Evolutionary conservation across 306 rosid species (phyloP).

Genomic region (Sphenostylis stenocarpa): DNA sequence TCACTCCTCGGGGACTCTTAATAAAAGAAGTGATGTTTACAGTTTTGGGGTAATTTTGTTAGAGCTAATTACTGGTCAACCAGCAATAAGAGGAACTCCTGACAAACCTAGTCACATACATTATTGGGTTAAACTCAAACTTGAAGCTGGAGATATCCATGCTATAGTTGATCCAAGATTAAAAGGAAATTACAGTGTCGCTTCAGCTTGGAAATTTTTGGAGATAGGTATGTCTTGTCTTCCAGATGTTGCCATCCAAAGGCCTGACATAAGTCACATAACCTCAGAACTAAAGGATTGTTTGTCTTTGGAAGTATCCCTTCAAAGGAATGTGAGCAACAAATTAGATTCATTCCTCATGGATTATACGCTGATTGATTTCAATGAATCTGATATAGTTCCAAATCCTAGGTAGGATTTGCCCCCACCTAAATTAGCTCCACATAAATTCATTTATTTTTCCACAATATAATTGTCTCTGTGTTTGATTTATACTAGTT

Average conservation of each 20-base stretch:
- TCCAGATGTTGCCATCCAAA: neutral
- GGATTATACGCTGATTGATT: neutral
- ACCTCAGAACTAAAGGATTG: neutral
- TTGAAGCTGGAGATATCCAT: neutral
- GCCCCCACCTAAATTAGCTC: neutral
- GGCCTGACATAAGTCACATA: neutral
- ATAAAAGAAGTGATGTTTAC: neutral
- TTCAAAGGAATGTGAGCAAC: neutral
- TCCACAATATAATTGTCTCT: too few species aligned
- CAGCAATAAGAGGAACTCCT: neutral
- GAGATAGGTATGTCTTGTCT: neutral
- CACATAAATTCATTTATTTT: neutral
- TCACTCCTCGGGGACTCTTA: neutral
- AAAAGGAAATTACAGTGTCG: neutral
- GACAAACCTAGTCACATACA: neutral
- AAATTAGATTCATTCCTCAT: neutral
- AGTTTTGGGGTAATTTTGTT: neutral
- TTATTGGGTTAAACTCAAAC: neutral
- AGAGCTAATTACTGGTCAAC: neutral
- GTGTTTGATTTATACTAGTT: too few species aligned
- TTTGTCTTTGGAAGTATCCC: neutral
- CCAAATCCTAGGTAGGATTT: constrained; percentile 7
- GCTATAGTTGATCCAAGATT: constrained; percentile 1
- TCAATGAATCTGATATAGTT: neutral
- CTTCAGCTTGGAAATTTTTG: constrained; percentile 6